Evolutionary conservation across 148 eudicot genomes (phyloP), one percentile per base, ranked within the genome.

Genomic region (Gaultheria prostrata): DNA sequence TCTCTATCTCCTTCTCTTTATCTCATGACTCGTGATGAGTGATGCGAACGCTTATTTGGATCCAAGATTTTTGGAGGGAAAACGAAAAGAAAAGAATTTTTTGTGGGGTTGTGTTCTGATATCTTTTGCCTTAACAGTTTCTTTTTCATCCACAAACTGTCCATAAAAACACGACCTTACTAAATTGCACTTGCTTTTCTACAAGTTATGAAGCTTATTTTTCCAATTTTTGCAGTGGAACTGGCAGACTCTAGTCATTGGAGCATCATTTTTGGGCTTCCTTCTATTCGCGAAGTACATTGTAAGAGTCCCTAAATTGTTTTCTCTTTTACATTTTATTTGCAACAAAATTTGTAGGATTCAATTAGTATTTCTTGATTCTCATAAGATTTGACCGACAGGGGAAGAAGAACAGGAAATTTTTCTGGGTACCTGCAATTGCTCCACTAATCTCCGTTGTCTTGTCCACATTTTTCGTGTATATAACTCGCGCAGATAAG

Each of bases 381-480:
- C 50, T 80, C 24, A 79, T 50, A 49, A n/a, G 80, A 57, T 76
- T 50, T 82, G n/a, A 21, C 53, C 3, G 33, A 76, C 90, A 93
- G 95, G 95, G 95, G 74, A 91, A 91, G 87, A 90, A 80, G 82
- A 89, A 90, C 83, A 89, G 81, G 76, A 91, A 86, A 53, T 75
- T 93, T 0, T 93, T 91, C 80, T 93, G 95, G 95, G 87, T 92
- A 74, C 89, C 94, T 28, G 93, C 94, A 7, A 83, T 93, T 28
- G 90, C 93, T 30, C 93, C 93, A 12, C 76, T 93, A 32, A 81
- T 89, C 17, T 91, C 93, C 4, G 91, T 93, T 63, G 76, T 89
- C 77, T 50, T 92, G 18, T 86, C 92, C 15, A 90, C 96, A 1
- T 82, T 92, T 61, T 88, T 93, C 35, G 96, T 92, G 85, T 93